phyloP scores from a whole-genome alignment of 2,329 filamentous ascomycete genomes.

The Cladobotryum protrusum region DNA sequence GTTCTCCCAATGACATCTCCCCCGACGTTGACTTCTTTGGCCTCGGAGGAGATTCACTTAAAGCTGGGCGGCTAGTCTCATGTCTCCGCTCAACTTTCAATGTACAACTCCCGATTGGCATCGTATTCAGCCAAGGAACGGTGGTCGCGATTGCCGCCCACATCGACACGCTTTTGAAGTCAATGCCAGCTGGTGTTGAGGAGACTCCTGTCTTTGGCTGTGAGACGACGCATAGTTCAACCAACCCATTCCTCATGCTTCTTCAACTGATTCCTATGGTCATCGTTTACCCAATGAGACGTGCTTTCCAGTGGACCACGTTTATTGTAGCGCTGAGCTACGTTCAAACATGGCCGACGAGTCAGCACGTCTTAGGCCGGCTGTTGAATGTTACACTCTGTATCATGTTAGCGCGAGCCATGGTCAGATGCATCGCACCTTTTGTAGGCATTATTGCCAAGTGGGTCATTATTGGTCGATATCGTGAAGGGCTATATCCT shows the following conservation, averaged over 20 bases:
- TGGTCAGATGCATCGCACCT: constrained; percentile 36
- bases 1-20: constrained; percentile 32
- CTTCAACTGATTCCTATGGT: constrained; percentile 45
- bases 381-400: constrained; percentile 42
- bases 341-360: constrained; percentile 34
- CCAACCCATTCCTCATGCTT: constrained; percentile 40
- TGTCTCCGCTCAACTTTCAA: constrained; percentile 43
- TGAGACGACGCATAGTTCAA: constrained; percentile 41
- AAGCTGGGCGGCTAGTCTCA: constrained; percentile 46
- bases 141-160: constrained; percentile 33
- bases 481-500: constrained; percentile 47
- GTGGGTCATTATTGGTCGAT: constrained; percentile 49
- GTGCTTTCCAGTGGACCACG: constrained; percentile 45
- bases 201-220: constrained; percentile 26
- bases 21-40: constrained; percentile 43
- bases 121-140: constrained; percentile 44
- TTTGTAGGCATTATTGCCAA: constrained; percentile 44
- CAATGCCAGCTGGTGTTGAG: constrained; percentile 1
- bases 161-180: constrained; percentile 28
- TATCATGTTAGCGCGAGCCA: constrained; percentile 36
- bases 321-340: constrained; percentile 43
- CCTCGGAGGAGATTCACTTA: constrained; percentile 48
- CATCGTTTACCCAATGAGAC: constrained; percentile 44
- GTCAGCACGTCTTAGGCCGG: constrained; percentile 35
- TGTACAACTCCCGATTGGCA: constrained; percentile 43